phyloP scores from a whole-genome alignment of 352 stramenopile species.

The Phytophthora vignae region DNA sequence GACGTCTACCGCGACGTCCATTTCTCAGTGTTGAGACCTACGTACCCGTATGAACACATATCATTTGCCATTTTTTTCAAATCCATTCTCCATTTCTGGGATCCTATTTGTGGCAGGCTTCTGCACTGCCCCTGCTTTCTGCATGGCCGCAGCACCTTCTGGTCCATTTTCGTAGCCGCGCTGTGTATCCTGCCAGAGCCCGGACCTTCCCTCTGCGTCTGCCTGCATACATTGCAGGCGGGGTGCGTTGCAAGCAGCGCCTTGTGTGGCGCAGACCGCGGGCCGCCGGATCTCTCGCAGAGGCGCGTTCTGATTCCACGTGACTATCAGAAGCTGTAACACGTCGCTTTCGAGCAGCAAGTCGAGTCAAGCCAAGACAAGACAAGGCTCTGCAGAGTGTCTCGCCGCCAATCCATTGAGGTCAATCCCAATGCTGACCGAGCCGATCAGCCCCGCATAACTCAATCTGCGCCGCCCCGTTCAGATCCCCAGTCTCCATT shows the following conservation, averaged over 20 bases:
- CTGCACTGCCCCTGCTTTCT: background rate
- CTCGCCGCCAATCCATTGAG: conserved; percentile 11
- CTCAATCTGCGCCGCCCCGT: conserved; percentile 35
- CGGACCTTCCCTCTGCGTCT: conserved; percentile 30
- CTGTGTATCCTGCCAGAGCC: conserved; percentile 32
- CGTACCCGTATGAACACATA: conserved; percentile 3
- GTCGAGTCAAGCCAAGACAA: background rate
- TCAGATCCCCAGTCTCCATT: conserved; percentile 22
- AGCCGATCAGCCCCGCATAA: conserved; percentile 20
- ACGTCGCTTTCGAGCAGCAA: conserved; percentile 36
- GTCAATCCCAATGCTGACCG: conserved; percentile 12
- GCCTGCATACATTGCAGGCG: conserved; percentile 18
- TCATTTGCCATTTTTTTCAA: conserved; percentile 14
- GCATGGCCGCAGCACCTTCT: background rate
- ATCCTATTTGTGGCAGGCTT: conserved; percentile 37
- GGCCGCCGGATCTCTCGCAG: background rate
- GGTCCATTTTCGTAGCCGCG: conserved; percentile 29
- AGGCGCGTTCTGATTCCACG: conserved; percentile 30
- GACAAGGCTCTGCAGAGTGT: background rate
- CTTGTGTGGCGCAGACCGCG: conserved; percentile 1
- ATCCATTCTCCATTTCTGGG: conserved; percentile 23
- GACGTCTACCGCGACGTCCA: background rate
- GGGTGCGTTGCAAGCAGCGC: conserved; percentile 4
- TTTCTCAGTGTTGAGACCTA: conserved; percentile 5
- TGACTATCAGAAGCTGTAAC: conserved; percentile 23